phyloP scores from a whole-genome alignment of 2,329 filamentous ascomycete species.

The Cytospora leucostoma region DNA sequence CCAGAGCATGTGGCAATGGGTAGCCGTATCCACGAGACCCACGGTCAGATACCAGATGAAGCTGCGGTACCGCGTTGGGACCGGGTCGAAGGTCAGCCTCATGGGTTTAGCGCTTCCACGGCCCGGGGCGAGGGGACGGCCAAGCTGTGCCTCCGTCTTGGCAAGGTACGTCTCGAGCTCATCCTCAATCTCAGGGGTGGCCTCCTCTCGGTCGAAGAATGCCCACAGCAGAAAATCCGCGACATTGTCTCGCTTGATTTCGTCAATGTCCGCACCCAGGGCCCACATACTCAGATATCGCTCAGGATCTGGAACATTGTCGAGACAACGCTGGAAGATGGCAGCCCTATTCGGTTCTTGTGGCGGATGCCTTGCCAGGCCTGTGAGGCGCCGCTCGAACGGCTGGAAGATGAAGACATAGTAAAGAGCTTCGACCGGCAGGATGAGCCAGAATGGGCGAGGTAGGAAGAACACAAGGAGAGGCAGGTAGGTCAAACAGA shows the following conservation, averaged over 20 bases:
- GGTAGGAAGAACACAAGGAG: slow-evolving; percentile 17
- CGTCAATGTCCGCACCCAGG: slow-evolving; percentile 55
- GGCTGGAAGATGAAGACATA: slow-evolving; percentile 46
- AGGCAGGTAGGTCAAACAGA: slow-evolving; percentile 31
- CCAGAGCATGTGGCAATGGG: slow-evolving; percentile 47
- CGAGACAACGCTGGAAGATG: slow-evolving; percentile 59
- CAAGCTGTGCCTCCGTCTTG: slow-evolving; percentile 55
- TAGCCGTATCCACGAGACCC: slow-evolving; percentile 55
- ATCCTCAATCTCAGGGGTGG: slow-evolving; percentile 36
- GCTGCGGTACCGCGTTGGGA: slow-evolving; percentile 62
- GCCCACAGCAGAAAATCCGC: slow-evolving; percentile 69
- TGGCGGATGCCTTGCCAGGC: slow-evolving; percentile 44
- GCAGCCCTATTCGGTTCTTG: slow-evolving; percentile 48
- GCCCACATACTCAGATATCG: slow-evolving; percentile 67
- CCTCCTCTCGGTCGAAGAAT: slow-evolving; percentile 54
- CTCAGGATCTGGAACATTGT: slow-evolving; percentile 55
- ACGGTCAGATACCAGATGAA: slow-evolving; percentile 65
- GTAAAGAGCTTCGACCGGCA: slow-evolving; percentile 46
- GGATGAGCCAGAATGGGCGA: slow-evolving; percentile 34
- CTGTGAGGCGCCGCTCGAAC: slow-evolving; percentile 42
- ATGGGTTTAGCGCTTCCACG: slow-evolving; percentile 57
- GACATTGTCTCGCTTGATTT: slow-evolving; percentile 68
- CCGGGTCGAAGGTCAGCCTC: slow-evolving; percentile 65
- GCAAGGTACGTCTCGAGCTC: slow-evolving; percentile 52
- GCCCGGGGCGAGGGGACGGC: slow-evolving; percentile 53